Evolutionary conservation across 164 flowering plant species (phyloP).

Genomic region (Nymphaea thermarum): DNA sequence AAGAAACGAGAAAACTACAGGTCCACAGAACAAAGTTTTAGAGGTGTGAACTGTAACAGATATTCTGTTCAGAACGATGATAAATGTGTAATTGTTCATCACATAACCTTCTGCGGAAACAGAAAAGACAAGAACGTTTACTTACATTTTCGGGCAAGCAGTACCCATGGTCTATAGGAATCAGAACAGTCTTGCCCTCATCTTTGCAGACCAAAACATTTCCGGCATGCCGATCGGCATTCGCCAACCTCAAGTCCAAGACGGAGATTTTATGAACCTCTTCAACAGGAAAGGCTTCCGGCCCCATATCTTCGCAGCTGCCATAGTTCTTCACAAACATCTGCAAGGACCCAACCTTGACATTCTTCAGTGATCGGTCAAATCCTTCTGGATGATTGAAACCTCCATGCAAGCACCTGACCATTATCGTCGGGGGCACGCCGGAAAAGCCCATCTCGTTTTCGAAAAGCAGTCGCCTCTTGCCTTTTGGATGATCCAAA

Average conservation of each 20-base stretch:
- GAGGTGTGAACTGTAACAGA: background rate
- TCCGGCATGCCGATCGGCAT: slow-evolving; percentile 80
- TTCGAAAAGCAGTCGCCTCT: slow-evolving; percentile 19
- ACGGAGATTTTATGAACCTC: slow-evolving; percentile 71
- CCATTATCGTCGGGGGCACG: slow-evolving; percentile 61
- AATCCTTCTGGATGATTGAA: slow-evolving; percentile 54
- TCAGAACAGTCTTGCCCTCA: slow-evolving; percentile 28
- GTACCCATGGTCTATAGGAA: slow-evolving; percentile 87
- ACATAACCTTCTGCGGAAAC: background rate
- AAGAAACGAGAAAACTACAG: background rate
- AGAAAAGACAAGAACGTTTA: background rate
- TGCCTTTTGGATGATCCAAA: slow-evolving; percentile 56
- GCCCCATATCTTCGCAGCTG: slow-evolving; percentile 78
- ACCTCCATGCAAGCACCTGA: slow-evolving; percentile 44
- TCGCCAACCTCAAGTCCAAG: slow-evolving; percentile 65
- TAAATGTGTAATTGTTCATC: background rate
- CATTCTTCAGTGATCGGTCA: slow-evolving; percentile 10
- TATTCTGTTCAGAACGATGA: background rate
- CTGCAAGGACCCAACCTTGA: slow-evolving; percentile 67
- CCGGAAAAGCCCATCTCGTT: slow-evolving; percentile 56
- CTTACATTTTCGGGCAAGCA: slow-evolving; percentile 75
- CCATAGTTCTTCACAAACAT: slow-evolving; percentile 59
- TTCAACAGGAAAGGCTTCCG: slow-evolving; percentile 52
- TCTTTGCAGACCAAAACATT: slow-evolving; percentile 41
- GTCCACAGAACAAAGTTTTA: background rate